These are phyloP conservation scores for Hemileccinum rubropunctum DNA, from an alignment of 768 basidiomycete genomes.

Conservation along the genomic window DNA sequence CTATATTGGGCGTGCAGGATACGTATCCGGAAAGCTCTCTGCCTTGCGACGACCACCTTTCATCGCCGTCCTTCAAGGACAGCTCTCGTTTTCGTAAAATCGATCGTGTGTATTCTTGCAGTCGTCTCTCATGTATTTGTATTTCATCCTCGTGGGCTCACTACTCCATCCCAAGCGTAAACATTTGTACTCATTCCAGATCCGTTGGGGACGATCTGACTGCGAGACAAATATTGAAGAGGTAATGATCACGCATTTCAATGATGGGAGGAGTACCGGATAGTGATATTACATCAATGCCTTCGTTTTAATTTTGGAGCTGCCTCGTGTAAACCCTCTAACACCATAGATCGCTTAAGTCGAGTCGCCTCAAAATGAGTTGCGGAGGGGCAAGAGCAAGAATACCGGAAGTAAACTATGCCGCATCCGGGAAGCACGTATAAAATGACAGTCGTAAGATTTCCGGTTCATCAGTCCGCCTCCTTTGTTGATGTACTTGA, in stretches of 20 bases:
- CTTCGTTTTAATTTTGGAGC: conserved; percentile 24
- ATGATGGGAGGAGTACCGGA: conserved; percentile 22
- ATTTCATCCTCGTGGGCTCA: conserved; percentile 29
- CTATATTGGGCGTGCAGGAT: conserved; percentile 68
- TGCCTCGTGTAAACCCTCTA: conserved; percentile 26
- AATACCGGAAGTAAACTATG: conserved; percentile 16
- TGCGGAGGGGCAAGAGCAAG: conserved; percentile 8
- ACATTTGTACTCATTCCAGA: conserved; percentile 18
- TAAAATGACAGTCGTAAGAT: conserved; percentile 18
- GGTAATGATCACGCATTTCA: conserved; percentile 34
- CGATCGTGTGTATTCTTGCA: conserved; percentile 23
- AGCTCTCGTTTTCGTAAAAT: conserved; percentile 27
- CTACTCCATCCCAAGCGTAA: conserved; percentile 18
- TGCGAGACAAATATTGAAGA: conserved; percentile 22
- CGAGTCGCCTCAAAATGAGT: conserved; percentile 21
- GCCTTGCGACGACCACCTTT: conserved; percentile 57
- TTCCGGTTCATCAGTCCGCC: conserved; percentile 9
- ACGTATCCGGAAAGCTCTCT: conserved; percentile 47
- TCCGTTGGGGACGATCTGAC: conserved; percentile 28
- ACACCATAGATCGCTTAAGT: conserved; percentile 14
- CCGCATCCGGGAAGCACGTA: conserved; percentile 19
- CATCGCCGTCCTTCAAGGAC: conserved; percentile 57
- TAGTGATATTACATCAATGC: conserved; percentile 34
- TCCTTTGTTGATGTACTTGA: conserved; percentile 23
- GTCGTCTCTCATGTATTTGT: conserved; percentile 28